Conservation (phyloP, 106 monocot genomes). For the Narthecium ossifragum region DNA sequence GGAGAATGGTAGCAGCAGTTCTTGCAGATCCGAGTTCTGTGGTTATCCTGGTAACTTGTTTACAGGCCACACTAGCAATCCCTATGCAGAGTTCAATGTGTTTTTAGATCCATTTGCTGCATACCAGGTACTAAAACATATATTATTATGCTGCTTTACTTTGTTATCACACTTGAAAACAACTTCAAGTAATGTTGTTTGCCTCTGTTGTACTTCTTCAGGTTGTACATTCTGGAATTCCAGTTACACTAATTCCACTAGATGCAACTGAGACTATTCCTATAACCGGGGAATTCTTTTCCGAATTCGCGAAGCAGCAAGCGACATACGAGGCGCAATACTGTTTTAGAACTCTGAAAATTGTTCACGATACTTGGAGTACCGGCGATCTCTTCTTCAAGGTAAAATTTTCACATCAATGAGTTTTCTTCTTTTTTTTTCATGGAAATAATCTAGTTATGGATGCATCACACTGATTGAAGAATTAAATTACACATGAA, state of each 20-base stretch:
- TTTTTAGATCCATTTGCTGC: conserved; percentile 90
- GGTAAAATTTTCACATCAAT: conserved; percentile 17
- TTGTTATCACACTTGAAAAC: too few relatives aligned
- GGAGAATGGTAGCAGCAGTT: conserved; percentile 19
- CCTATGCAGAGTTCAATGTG: conserved; percentile 86
- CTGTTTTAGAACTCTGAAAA: conserved; percentile 46
- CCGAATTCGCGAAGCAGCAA: conserved; percentile 39
- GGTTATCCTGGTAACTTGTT: conserved; percentile 73
- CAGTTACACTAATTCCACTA: conserved; percentile 80
- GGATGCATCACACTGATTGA: too few relatives aligned
- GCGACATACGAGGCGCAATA: conserved; percentile 75
- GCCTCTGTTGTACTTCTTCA: conserved; percentile 7
- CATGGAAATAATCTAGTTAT: too few relatives aligned
- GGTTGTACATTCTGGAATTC: conserved; percentile 85
- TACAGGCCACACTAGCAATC: conserved; percentile 49
- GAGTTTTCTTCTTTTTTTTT: background rate
- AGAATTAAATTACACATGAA: too few relatives aligned
- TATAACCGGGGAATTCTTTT: conserved; percentile 47
- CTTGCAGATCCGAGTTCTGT: conserved; percentile 41
- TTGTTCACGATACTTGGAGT: conserved; percentile 53
- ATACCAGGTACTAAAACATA: conserved; percentile 53
- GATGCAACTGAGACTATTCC: conserved; percentile 94
- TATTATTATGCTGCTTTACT: background rate
- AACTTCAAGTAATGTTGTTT: too few relatives aligned
- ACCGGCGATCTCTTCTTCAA: conserved; percentile 43